Conservation (phyloP, 108 stramenopile species). For the Schizochytrium sp. region DNA sequence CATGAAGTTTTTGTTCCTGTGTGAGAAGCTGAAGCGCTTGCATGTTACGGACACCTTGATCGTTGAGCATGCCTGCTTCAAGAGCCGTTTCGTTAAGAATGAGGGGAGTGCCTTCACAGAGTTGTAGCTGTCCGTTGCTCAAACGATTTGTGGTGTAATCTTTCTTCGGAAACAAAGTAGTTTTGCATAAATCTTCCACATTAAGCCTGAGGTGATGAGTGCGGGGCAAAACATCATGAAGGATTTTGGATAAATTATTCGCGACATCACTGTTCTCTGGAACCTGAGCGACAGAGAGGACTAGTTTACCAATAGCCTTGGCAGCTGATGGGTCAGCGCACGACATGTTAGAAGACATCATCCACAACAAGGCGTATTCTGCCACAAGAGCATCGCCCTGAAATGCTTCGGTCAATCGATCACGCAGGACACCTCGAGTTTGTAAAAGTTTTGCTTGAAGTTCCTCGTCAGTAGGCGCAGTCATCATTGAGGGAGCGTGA, state of each 20-base stretch:
- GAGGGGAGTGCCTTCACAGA: background rate
- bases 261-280: background rate
- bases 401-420: background rate
- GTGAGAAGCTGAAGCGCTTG: conserved; percentile 13
- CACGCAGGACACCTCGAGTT: background rate
- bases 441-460: background rate
- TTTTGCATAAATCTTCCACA: background rate
- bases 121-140: conserved; percentile 33
- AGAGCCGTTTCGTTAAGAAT: conserved; percentile 59
- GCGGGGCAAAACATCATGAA: conserved; percentile 1
- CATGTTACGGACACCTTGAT: conserved; percentile 38
- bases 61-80: background rate
- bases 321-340: background rate
- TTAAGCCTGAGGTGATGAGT: background rate
- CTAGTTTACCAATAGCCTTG: background rate
- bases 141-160: conserved; percentile 61
- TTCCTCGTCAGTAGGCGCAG: background rate
- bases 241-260: background rate
- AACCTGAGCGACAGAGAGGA: background rate
- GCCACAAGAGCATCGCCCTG: conserved; percentile 10
- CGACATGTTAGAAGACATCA: background rate
- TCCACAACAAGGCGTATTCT: conserved; percentile 38
- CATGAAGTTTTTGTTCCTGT: background rate
- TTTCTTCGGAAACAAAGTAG: conserved; percentile 41
- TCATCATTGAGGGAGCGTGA: too few relatives aligned